phyloP scores from a whole-genome alignment of 1,139 yeast genomes.

The Groenewaldozyma sp. region DNA sequence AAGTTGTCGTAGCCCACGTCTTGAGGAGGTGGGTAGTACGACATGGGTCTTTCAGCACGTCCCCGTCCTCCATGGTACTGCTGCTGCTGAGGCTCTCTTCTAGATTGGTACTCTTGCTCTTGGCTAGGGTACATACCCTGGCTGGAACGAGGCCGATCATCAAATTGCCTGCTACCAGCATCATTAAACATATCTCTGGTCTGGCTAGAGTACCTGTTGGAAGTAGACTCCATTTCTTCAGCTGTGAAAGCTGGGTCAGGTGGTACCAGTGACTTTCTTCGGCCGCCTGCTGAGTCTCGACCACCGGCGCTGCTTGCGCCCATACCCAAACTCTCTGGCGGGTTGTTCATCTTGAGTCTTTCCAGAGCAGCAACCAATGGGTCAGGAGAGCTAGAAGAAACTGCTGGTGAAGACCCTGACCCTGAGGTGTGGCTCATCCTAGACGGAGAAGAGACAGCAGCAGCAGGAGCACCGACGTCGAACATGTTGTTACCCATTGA shows the following conservation, averaged over 20 bases:
- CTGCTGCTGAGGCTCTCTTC: constrained; percentile 5
- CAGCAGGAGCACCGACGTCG: constrained; percentile 24
- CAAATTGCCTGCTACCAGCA: constrained; percentile 9
- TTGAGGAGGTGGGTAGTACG: constrained; percentile 6
- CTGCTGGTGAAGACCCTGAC: constrained; percentile 15
- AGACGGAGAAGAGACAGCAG: constrained; percentile 11
- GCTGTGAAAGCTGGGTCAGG: constrained; percentile 29
- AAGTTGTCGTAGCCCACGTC: constrained; percentile 4
- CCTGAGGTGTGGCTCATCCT: constrained; percentile 5
- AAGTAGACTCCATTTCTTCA: constrained; percentile 26
- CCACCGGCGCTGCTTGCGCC: constrained; percentile 4
- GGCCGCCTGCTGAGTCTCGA: neutral
- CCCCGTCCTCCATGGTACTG: constrained; percentile 8
- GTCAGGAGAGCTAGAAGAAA: constrained; percentile 24
- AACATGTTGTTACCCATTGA: constrained; percentile 28
- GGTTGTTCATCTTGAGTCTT: constrained; percentile 41
- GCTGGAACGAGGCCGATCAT: constrained; percentile 1
- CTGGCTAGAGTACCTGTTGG: constrained; percentile 21
- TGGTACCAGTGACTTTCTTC: constrained; percentile 16
- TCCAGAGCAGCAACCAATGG: constrained; percentile 53
- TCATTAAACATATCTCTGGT: constrained; percentile 23
- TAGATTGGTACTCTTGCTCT: constrained; percentile 8
- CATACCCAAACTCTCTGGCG: constrained; percentile 5
- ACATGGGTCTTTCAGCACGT: constrained; percentile 9
- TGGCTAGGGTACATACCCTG: constrained; percentile 7